These are phyloP conservation scores for Magnusiomyces ingens DNA, from an alignment of 1,139 yeast species.

Conservation along the genomic window DNA sequence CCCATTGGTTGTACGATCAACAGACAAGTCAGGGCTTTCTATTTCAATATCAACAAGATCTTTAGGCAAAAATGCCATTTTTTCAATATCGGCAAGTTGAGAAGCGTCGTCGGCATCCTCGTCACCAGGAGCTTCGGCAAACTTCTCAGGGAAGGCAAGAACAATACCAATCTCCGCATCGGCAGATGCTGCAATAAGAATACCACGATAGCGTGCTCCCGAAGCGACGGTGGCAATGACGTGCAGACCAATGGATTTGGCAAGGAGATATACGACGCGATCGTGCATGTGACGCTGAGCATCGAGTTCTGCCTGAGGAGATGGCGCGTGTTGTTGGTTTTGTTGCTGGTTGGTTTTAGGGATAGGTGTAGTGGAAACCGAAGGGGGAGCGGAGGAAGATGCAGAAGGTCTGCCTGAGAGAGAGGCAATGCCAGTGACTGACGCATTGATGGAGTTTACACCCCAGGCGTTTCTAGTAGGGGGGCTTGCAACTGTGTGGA, in stretches of 20 bases:
- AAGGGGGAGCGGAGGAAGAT: background rate
- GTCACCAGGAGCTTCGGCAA: constrained; percentile 35
- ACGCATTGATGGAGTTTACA: constrained; percentile 2
- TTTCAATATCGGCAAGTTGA: constrained; percentile 19
- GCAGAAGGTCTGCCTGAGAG: background rate
- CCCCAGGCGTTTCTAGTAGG: constrained; percentile 7
- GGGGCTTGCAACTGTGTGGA: constrained; percentile 1
- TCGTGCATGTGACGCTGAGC: constrained; percentile 38
- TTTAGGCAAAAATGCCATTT: constrained; percentile 31
- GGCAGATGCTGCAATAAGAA: constrained; percentile 42
- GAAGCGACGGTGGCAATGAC: constrained; percentile 55
- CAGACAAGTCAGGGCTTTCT: constrained; percentile 38
- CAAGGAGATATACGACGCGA: constrained; percentile 43
- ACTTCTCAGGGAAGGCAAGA: constrained; percentile 45
- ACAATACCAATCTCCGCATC: constrained; percentile 46
- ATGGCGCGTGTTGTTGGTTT: constrained; percentile 2
- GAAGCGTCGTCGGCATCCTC: constrained; percentile 37
- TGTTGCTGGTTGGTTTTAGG: background rate
- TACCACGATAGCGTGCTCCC: constrained; percentile 58
- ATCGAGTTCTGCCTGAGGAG: constrained; percentile 12
- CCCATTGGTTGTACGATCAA: constrained; percentile 18
- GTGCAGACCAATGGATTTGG: constrained; percentile 51
- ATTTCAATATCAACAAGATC: constrained; percentile 61
- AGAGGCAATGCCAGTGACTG: constrained; percentile 5
- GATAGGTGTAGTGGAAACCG: background rate